Evolutionary conservation across 2,329 filamentous ascomycete species (phyloP), one percentile per base, ranked within the genome.

Genomic region (Orbilia oligospora): DNA sequence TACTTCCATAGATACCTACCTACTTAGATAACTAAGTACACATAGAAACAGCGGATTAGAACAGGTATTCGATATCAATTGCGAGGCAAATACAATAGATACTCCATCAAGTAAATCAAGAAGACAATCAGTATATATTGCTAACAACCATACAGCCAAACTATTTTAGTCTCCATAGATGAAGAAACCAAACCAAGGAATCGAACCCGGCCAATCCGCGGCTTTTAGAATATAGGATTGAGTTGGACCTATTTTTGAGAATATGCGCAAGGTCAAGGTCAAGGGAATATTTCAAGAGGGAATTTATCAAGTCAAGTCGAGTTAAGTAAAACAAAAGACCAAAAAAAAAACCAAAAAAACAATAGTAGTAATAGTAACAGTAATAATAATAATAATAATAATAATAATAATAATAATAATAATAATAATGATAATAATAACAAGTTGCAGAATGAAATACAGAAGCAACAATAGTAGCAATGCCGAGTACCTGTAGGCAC

Each of bases 91-190:
- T 10, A 41, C 36, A 41, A 41, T 14, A 16, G 1, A 41, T 41
- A 41, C 12, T 38, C 36, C 36, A 38, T 41, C 9, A 41, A 2
- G 22, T 55, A 33, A 55, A 55, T 14, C 33, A n/a, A 58, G 53
- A 18, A 58, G n/a, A 56, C 30, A 20, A n/a, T n/a, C n/a, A n/a
- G n/a, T n/a, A 56, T 56, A 56, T 56, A 56, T 22, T 56, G 18
- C 33, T 36, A 16, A 3, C 16, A 58, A 22, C 6, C 33, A 12
- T 18, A 20, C 16, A 38, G 53, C 53, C 22, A 58, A 58, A 33
- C n/a, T 18, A 46, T 14, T 9, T 51, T n/a, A n/a, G n/a, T n/a
- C 33, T 36, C 18, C 53, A 22, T 55, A 20, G 53, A 58, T 18
- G 18, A 22, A 38, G 10, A 22, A 56, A 9, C 27, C 5, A 38